phyloP scores from a whole-genome alignment of 139 green algal species.

The Chlamydomonas schloesseri region DNA sequence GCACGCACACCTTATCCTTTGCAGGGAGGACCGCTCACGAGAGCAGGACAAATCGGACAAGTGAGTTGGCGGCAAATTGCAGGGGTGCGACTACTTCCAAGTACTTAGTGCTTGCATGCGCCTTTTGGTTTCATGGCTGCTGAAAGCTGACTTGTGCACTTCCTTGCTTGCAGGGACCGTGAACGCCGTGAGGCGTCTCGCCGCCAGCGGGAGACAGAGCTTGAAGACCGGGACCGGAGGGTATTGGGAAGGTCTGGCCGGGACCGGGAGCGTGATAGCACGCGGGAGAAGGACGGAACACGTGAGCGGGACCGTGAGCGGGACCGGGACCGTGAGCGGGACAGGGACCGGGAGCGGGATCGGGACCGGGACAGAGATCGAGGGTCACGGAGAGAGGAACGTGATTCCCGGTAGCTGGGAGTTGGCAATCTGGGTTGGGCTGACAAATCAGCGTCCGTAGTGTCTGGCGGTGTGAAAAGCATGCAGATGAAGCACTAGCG shows the following conservation, averaged over 20 bases:
- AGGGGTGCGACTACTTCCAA: not conserved
- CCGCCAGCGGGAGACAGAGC: not conserved
- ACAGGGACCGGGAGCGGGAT: not conserved
- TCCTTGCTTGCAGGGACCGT: too few relatives aligned
- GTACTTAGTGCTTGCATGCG: not conserved
- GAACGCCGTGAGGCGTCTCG: not conserved
- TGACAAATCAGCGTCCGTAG: too few relatives aligned
- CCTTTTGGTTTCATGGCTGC: too few relatives aligned
- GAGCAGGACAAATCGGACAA: too few relatives aligned
- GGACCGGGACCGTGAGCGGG: not conserved
- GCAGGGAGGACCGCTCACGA: too few relatives aligned
- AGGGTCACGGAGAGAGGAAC: too few relatives aligned
- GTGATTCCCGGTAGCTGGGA: too few relatives aligned
- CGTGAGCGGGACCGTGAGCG: not conserved
- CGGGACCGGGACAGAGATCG: not conserved
- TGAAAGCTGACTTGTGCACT: not conserved
- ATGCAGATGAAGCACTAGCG: too few relatives aligned
- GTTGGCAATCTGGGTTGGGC: too few relatives aligned
- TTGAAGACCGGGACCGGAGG: not conserved
- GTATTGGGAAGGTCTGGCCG: not conserved
- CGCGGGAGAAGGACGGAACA: slow-evolving; percentile 22
- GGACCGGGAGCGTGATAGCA: slow-evolving; percentile 23
- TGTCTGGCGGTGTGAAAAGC: too few relatives aligned
- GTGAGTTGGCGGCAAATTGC: too few relatives aligned
- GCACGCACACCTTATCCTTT: too few relatives aligned